Evolutionary conservation across 805 yeast genomes (phyloP).

Genomic region (Cyberlindnera sargentensis): DNA sequence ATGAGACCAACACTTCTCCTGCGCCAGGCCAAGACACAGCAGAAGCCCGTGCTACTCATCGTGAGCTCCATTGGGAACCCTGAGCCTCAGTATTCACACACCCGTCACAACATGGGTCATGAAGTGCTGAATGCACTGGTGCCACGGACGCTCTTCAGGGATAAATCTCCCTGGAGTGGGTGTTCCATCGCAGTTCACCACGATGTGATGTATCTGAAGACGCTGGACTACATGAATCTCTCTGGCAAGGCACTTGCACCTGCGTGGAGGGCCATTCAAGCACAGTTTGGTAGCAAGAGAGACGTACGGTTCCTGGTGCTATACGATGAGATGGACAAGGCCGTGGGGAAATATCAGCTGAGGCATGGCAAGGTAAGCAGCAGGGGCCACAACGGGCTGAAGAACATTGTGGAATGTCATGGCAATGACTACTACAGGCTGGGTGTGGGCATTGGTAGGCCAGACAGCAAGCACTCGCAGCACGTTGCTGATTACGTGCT

Average conservation of each 20-base stretch:
- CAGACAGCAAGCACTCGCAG: conserved; percentile 36
- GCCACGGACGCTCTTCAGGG: too few relatives aligned
- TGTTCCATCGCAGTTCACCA: too few relatives aligned
- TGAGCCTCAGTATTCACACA: conserved; percentile 46
- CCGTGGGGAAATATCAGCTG: conserved; percentile 58
- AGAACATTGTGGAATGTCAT: conserved; percentile 41
- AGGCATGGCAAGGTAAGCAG: conserved; percentile 54
- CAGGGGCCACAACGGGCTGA: conserved; percentile 83
- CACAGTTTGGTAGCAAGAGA: conserved; percentile 8
- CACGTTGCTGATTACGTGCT: conserved; percentile 57
- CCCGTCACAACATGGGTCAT: conserved; percentile 81
- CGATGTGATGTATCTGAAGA: conserved; percentile 39
- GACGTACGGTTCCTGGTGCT: conserved; percentile 47
- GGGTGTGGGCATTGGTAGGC: conserved; percentile 74
- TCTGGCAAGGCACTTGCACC: conserved; percentile 54
- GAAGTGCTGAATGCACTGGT: conserved; percentile 34
- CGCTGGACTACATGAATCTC: conserved; percentile 60
- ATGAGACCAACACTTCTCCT: too few relatives aligned
- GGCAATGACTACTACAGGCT: conserved; percentile 56
- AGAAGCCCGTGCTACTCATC: conserved; percentile 11
- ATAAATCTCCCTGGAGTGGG: too few relatives aligned
- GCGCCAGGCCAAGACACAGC: too few relatives aligned
- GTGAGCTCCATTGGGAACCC: conserved; percentile 74
- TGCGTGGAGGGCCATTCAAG: conserved; percentile 36
- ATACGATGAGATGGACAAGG: conserved; percentile 73